Base-by-base conservation (phyloP, 2,329 filamentous ascomycete species). In the Trichoderma sp. region DNA sequence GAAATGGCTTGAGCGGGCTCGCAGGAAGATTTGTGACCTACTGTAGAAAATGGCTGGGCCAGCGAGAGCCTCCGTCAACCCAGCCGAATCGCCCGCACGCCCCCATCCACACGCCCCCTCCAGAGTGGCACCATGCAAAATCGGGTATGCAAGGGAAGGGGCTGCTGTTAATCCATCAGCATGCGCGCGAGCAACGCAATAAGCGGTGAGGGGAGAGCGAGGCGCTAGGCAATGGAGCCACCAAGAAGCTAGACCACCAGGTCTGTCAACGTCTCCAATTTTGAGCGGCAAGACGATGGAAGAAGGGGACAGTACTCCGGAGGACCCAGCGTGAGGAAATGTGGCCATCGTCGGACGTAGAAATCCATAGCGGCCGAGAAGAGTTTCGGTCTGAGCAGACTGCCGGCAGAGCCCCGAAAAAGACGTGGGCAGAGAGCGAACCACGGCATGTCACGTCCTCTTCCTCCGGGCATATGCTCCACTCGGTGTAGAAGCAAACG, bases 121-220 rank as follows among this genome's bases (percentile, higher is more conserved):
- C 55, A 29, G 52, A 33, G 63, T 56, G 49, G 53, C 55, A 53
- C 68, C 68, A 70, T 68, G 66, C 61, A 70, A 70, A 71, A 68
- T 64, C 65, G 68, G 68, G 49, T 59, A 69, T 72, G 71, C 70
- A 72, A 71, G 71, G 70, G 71, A 70, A 63, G 68, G 70, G 65
- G 62, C 62, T 52, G 40, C 40, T 72, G 49, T 60, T 68, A 49
- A 61, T 59, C 68, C 68, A 57, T 70, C 70, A 56, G 68, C 57
- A 59, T 69, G 66, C 47, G 61, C 58, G 65, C 35, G 62, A 49
- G 58, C 37, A 53, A 52, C 43, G 43, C 57, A 71, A 72, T 56
- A 72, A 68, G 71, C 71, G 71, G 71, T 72, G 71, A 72, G 70
- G 65, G 63, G 52, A 52, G 52, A 31, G 43, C 40, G 37, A 61